Conservation (phyloP, 2,329 filamentous ascomycete species). For the Gaeumannomyces tritici region DNA sequence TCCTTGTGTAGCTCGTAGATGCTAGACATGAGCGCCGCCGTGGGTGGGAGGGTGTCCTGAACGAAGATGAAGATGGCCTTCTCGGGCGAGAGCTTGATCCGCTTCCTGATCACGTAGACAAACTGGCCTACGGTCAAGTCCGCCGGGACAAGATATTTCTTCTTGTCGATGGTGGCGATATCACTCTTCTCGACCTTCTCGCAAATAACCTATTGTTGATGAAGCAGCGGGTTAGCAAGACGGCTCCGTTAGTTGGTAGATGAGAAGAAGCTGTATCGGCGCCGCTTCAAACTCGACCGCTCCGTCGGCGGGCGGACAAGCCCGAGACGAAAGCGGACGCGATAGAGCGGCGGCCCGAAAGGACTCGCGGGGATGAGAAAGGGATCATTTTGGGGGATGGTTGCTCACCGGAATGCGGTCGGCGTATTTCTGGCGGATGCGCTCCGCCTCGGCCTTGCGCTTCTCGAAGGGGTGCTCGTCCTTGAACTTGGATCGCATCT, state of each 20-base stretch:
- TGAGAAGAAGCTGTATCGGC: no score
- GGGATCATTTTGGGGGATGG: background rate
- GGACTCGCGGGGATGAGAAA: background rate
- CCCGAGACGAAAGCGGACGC: background rate
- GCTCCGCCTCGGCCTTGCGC: constrained; percentile 99
- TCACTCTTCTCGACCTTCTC: constrained; percentile 99
- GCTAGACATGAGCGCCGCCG: constrained; percentile 95
- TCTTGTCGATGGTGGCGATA: constrained; percentile 99
- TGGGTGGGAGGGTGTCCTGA: constrained; percentile 93
- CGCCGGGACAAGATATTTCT: constrained; percentile 97
- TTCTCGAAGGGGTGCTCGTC: constrained; percentile 99
- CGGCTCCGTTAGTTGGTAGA: no score
- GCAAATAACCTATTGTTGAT: constrained; percentile 72
- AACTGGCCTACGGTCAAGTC: constrained; percentile 97
- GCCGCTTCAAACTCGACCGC: background rate
- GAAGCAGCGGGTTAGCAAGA: constrained; percentile 11
- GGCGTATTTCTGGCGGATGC: constrained; percentile 97
- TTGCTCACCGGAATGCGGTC: constrained; percentile 90
- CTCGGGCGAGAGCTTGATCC: constrained; percentile 98
- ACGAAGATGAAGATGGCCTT: constrained; percentile 99
- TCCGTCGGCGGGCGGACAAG: background rate
- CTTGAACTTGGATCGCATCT: constrained; percentile 99
- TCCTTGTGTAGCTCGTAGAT: constrained; percentile 99
- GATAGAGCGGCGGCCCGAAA: background rate
- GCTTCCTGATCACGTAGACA: constrained; percentile 99